Conservation (phyloP, 441 rosid genomes). For the Hura crepitans region DNA sequence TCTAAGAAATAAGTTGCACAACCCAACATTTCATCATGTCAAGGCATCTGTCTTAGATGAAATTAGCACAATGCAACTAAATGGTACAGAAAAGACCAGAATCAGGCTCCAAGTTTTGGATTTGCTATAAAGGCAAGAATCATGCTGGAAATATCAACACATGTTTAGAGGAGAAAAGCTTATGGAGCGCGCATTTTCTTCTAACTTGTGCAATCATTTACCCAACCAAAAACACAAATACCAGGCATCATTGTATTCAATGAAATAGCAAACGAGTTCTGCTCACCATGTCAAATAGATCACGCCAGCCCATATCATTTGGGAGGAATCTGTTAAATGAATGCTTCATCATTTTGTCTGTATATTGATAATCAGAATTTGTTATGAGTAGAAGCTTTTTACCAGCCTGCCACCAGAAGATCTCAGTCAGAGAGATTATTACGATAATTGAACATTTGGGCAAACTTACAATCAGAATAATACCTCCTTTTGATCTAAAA, state of each 20-base stretch:
- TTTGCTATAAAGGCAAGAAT: not conserved
- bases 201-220: not conserved
- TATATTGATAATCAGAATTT: constrained; percentile 92
- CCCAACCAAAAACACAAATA: not conserved
- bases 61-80: not conserved
- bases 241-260: constrained; percentile 10
- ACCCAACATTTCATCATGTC: not conserved
- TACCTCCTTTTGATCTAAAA: constrained; percentile 96
- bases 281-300: constrained; percentile 84
- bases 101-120: not conserved
- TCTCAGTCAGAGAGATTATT: constrained; percentile 20
- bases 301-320: constrained; percentile 89
- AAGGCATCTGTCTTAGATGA: constrained; percentile 1
- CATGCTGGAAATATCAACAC: not conserved
- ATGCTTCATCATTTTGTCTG: constrained; percentile 97
- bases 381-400: constrained; percentile 92
- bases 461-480: constrained; percentile 12
- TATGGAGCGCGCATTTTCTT: not conserved
- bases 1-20: not conserved
- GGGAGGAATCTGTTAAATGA: constrained; percentile 89
- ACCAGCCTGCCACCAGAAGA: constrained; percentile 65
- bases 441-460: constrained; percentile 12
- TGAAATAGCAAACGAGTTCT: constrained; percentile 7
- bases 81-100: not conserved
- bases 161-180: not conserved